Base-by-base conservation (phyloP, 179 eudicot species). In the Corrigiola litoralis region DNA sequence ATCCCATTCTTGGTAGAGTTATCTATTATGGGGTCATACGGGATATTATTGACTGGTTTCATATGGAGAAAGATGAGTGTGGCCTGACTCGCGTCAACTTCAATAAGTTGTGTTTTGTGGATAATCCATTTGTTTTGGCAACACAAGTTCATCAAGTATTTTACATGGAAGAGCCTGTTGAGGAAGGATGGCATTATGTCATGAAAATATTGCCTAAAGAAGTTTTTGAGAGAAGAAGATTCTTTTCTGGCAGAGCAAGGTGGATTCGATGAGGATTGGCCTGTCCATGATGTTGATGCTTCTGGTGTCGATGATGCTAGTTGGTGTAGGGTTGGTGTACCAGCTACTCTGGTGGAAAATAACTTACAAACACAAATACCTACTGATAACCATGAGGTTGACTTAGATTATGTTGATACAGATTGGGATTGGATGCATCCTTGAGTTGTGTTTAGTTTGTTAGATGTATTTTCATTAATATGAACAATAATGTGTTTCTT, bases 121-220 rank as follows among this genome's bases (percentile, higher is more conserved):
- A 50, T 25, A 37, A 50, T 47, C 48, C 58, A 14, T 64, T 64
- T 49, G 58, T 64, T n/a, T 21, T 49, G 11, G 36, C 47, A 14
- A 34, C 44, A 14, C 68, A 64, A 50, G 68, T 50, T 2, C 20
- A 21, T 21, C 68, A 50, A 48, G 67, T 64, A 0, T 64, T 64
- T n/a, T 50, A 64, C 25, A 24, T 64, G n/a, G 59, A 65, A 65
- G 69, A 65, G n/a, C 46, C 69, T 5, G 12, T 8, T n/a, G 50
- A 65, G 10, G 52, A 28, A 4, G 1, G 52, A 17, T 52, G 27
- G 27, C 37, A 52, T 25, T 65, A 65, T 28, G 40, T 52, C 16
- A 51, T 52, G 60, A 20, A 65, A 24, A 17, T 40, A 25, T 14
- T 65, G 3, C 68, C 59, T 17, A 46, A 17, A 50, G 69, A 65